Evolutionary conservation across 129 eudicot genomes (phyloP).

Genomic region (Mikania micrantha): DNA sequence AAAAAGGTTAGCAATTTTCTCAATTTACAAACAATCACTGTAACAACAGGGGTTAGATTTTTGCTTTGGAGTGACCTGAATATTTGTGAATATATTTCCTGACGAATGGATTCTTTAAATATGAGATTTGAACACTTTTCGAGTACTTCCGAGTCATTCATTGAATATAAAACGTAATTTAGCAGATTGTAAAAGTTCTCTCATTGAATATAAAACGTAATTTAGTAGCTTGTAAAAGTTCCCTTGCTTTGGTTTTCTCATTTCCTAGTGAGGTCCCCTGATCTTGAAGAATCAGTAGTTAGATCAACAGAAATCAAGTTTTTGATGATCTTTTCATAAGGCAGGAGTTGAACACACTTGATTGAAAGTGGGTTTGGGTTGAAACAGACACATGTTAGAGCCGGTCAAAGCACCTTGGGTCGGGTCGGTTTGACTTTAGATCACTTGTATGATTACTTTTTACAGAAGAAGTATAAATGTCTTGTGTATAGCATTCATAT

Average conservation of each 20-base stretch:
- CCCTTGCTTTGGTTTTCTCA: no score
- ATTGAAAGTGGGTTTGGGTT: no score
- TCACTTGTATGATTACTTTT: not conserved
- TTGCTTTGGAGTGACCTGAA: not conserved
- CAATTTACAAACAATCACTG: constrained; percentile 13
- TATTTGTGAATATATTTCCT: constrained; percentile 1
- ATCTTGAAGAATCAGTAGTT: not conserved
- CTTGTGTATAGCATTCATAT: not conserved
- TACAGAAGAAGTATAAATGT: not conserved
- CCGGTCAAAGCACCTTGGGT: not conserved
- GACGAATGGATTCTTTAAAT: not conserved
- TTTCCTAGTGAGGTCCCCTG: not conserved
- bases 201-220: not conserved
- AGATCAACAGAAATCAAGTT: no score
- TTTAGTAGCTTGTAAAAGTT: not conserved
- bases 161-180: not conserved
- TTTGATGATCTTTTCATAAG: no score
- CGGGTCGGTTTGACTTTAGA: not conserved
- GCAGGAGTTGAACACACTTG: no score
- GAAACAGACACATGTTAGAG: not conserved
- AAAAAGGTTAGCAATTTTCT: constrained; percentile 17
- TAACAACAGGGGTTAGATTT: constrained; percentile 17
- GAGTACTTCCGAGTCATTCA: not conserved
- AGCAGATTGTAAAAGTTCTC: not conserved
- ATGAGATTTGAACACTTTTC: not conserved